Conservation (phyloP, 805 yeast species). For the Blastobotrys mokoenaii region DNA sequence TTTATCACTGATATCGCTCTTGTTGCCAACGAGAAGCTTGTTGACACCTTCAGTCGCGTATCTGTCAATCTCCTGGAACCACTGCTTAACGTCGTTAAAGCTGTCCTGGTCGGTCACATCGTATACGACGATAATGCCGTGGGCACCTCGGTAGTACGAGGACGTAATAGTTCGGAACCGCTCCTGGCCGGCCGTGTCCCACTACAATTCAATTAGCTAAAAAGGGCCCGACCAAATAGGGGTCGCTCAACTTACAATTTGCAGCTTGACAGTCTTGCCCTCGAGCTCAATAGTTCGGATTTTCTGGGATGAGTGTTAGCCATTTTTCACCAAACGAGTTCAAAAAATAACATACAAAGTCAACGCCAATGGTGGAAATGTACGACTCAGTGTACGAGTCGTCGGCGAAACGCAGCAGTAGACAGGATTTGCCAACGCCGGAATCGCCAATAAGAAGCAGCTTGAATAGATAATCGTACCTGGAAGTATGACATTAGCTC, state of each 20-base stretch:
- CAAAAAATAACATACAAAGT: constrained; percentile 40
- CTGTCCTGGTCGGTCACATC: constrained; percentile 88
- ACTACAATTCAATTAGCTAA: constrained; percentile 25
- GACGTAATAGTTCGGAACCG: constrained; percentile 96
- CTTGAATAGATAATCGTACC: constrained; percentile 96
- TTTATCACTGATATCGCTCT: constrained; percentile 88
- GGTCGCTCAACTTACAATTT: constrained; percentile 56
- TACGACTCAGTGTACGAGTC: constrained; percentile 95
- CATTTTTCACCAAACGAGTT: background rate
- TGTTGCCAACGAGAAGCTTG: constrained; percentile 93
- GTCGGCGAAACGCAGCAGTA: constrained; percentile 90
- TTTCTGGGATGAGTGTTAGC: constrained; percentile 27
- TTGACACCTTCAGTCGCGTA: constrained; percentile 97
- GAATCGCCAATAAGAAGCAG: constrained; percentile 94
- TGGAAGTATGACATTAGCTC: constrained; percentile 26
- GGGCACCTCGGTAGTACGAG: constrained; percentile 96
- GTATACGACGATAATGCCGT: constrained; percentile 94
- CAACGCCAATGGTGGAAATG: constrained; percentile 96
- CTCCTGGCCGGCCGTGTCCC: constrained; percentile 99
- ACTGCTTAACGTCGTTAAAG: constrained; percentile 92
- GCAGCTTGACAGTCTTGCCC: constrained; percentile 94
- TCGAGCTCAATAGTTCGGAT: constrained; percentile 64
- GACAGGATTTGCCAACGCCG: constrained; percentile 97
- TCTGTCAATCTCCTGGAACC: constrained; percentile 98
- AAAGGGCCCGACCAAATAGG: too few species aligned